A percentile compares a stretch with the other conserved stretches of the same genome.
phyloP scores from a whole-genome alignment of 345 rosid genomes.

The Chamaenerion angustifolium region DNA sequence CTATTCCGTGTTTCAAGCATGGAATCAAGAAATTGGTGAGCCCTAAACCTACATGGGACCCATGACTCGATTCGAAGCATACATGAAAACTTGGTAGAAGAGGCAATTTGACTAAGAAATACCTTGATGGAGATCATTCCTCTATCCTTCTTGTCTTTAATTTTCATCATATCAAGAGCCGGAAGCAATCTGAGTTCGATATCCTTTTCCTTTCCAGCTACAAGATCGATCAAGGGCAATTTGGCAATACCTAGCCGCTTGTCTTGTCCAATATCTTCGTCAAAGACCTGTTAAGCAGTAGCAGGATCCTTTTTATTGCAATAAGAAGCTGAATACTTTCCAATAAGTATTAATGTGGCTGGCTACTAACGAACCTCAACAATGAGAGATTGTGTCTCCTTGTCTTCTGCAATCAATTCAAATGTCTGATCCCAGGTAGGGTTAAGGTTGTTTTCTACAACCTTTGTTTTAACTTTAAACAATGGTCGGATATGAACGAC shows the following conservation, averaged over 20 bases:
- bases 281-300: constrained; percentile 4
- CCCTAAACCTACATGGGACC: too few species aligned
- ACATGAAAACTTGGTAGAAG: too few species aligned
- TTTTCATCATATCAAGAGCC: constrained; percentile 78
- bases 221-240: constrained; percentile 47
- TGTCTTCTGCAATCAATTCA: constrained; percentile 88
- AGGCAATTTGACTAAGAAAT: background rate
- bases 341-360: background rate
- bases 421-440: constrained; percentile 88
- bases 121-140: constrained; percentile 82
- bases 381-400: constrained; percentile 75
- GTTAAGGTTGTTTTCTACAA: constrained; percentile 79
- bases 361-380: constrained; percentile 76
- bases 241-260: constrained; percentile 74
- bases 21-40: too few species aligned
- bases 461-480: constrained; percentile 72
- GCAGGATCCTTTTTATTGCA: background rate
- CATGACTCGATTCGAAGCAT: too few species aligned
- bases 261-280: constrained; percentile 83
- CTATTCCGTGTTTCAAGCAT: too few species aligned
- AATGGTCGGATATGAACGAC: constrained; percentile 62
- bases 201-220: constrained; percentile 36
- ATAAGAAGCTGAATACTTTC: background rate
- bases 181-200: constrained; percentile 57
- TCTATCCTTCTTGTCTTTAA: constrained; percentile 94